Base-by-base conservation (phyloP, 345 rosid species). In the Mallotus nudiflorus region DNA sequence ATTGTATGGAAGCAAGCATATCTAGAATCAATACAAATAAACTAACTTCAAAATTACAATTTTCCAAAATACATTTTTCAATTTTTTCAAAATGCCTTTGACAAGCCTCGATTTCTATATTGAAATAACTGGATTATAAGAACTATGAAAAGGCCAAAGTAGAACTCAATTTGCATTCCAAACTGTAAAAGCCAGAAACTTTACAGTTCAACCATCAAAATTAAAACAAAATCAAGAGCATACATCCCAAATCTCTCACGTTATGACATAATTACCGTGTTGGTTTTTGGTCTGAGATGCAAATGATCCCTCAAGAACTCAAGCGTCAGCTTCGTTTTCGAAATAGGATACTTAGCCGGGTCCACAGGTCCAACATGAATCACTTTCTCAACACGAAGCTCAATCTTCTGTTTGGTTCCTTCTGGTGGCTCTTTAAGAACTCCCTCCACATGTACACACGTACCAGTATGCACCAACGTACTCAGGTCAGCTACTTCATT, bases 251-350 rank as follows among this genome's bases (percentile, higher is more conserved):
- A n/a, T n/a, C n/a, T n/a, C n/a, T n/a, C n/a, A n/a, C n/a, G n/a
- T n/a, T n/a, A n/a, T 33, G 9, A 14, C 8, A 20, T 6, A 9
- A 42, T 65, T 75, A 93, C 98, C 88, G 97, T 81, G 80, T 91
- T 90, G 24, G 97, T 94, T 40, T 87, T 85, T 3, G 98, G 74
- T 15, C 98, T 88, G 71, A 94, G 87, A 77, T 92, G 97, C 55
- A 86, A 79, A 55, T 78, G 73, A 61, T 94, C 98, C 69, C 98
- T 88, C 76, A 94, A 72, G 55, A 77, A 79, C 81, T 94, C 97
- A 35, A 91, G 95, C 1, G 97, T 88, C 37, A 91, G 88, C 82
- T 83, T 90, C 0, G 97, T 90, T 75, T 94, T 94, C 10, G 98
- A 96, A 70, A 91, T 67, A 0, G 98, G 98, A 60, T 94, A 94